Base-by-base conservation (phyloP, 2,329 filamentous ascomycete genomes). In the Leptographium flavum region DNA sequence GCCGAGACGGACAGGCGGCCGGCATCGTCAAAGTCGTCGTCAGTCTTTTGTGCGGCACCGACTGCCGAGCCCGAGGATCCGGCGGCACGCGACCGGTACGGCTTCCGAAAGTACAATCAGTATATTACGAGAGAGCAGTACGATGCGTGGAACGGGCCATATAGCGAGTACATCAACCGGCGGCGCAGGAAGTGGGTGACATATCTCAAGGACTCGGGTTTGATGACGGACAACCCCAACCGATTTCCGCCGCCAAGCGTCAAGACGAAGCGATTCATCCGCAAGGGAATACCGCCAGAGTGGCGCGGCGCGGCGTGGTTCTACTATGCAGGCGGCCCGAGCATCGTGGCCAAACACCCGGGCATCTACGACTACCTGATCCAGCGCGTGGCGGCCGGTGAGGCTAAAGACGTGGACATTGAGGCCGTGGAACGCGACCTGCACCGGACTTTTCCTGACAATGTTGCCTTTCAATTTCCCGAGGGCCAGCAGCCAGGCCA, bases 301-400 rank as follows among this genome's bases (percentile, higher is more conserved):
- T 94, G 87, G 79, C 78, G 90, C 56, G 90, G 90, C n/a, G 83
- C 85, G 6, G 90, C 90, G 39, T 96, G 90, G 90, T 96, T 94
- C 61, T 95, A 84, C 65, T 96, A 95, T 59, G 87, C 87, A 11
- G 87, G 87, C 19, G 90, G 90, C 1, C 87, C 87, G 22, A 78
- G 80, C 39, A 82, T 87, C 52, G 61, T 94, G 48, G 74, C 78
- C 43, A 81, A 85, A 56, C 76, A 93, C 54, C 73, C 78, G 5
- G 85, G 85, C 1, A 66, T 90, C 15, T 96, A 95, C 58, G 73
- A 79, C 43, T 71, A 78, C 43, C 66, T 93, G 33, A 67, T 92
- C 28, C 67, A 73, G 45, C 70, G 75, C 48, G 57, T 57, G 7
- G 51, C 51, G 17, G 45, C 36, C 0, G 56, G 56, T 9, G 65